Conservation (phyloP, 257 asterid species). For the Rhazya stricta region DNA sequence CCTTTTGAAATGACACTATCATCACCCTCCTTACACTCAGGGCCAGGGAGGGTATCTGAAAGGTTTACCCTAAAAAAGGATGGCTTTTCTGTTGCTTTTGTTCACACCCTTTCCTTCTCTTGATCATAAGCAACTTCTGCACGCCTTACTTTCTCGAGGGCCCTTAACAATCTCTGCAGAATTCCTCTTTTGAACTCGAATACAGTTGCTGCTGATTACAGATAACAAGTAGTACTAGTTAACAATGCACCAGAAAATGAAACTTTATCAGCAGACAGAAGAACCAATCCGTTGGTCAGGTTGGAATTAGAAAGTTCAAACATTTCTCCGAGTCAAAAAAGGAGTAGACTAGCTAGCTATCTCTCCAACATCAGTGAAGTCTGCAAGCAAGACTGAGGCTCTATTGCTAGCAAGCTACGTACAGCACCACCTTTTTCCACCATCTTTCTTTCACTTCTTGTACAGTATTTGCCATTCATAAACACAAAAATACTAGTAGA, state of each 20-base stretch:
- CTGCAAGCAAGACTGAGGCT: background rate
- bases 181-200: background rate
- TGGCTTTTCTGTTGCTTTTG: conserved; percentile 5
- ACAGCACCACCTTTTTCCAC: background rate
- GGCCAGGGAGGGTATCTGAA: background rate
- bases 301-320: background rate
- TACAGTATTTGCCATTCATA: no score
- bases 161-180: background rate
- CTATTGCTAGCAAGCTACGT: background rate
- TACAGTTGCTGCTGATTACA: background rate
- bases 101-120: conserved; percentile 7
- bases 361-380: background rate
- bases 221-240: background rate
- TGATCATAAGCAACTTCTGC: conserved; percentile 8
- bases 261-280: background rate
- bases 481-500: no score
- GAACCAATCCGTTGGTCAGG: background rate
- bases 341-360: background rate
- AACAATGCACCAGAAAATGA: background rate
- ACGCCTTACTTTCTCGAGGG: conserved; percentile 14
- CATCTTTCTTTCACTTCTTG: no score
- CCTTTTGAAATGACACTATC: background rate
- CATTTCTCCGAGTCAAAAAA: background rate
- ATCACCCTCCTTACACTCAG: background rate
- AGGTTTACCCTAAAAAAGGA: background rate